Evolutionary conservation across 2,329 filamentous ascomycete species (phyloP), one percentile per base, ranked within the genome.

Genomic region (Capronia epimyces): DNA sequence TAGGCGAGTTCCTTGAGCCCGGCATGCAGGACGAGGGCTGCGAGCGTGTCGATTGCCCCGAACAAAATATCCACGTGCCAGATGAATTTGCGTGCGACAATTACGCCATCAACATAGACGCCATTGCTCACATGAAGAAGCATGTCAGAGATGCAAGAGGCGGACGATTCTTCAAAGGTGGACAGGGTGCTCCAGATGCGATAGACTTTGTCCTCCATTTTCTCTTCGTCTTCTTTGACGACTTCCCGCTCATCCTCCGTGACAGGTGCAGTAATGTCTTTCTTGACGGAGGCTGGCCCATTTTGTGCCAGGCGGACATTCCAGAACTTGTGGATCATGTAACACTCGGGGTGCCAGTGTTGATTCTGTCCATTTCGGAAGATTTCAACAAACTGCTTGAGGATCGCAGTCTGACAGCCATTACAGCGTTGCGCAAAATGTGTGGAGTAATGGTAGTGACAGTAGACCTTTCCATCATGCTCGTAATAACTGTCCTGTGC

Each of bases 281-380:
- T 66, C 15, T 62, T 69, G 50, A 76, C 71, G 29, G 74, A 65
- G 9, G 70, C 66, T 50, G 82, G 76, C 34, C 78, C 76, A 9
- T 79, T 75, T 21, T 82, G 78, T 9, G 83, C 82, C 31, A 98
- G 75, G 45, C 93, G 84, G 53, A 98, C 93, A 66, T 97, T 98
- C 93, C 93, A 98, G 70, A 97, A 98, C 65, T 98, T 98, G 73
- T 98, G 93, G 57, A 98, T 98, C 93, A 98, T 98, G 71, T 98
- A 98, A 70, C 93, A 98, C 70, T 98, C 93, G 1, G 93, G 93
- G 66, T 98, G 93, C 93, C 93, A 98, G 67, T 98, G 93, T 65
- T 98, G 93, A 66, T 97, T 96, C 67, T 95, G 87, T 1, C 91
- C 91, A 69, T 97, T 97, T 62, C 93, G 85, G 71, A 90, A 98